phyloP scores from a whole-genome alignment of 495 filamentous ascomycete species.

The Podospora fimiseda region DNA sequence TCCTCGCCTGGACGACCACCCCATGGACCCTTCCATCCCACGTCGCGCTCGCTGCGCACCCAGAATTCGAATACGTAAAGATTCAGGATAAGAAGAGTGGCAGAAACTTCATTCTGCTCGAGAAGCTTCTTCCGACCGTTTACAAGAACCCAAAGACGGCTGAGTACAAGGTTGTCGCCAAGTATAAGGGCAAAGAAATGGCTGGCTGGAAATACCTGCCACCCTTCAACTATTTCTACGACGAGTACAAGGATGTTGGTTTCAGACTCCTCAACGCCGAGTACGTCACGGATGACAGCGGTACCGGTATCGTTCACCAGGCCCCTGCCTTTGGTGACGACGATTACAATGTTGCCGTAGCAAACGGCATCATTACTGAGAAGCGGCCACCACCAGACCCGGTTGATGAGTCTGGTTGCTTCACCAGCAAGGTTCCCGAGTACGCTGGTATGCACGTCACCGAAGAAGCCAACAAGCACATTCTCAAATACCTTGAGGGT shows the following conservation, averaged over 20 bases:
- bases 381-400: constrained; percentile 81
- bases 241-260: constrained; percentile 91
- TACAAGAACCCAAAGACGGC: constrained; percentile 98
- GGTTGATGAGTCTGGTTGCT: constrained; percentile 74
- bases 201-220: constrained; percentile 89
- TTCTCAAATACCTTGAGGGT: constrained; percentile 85
- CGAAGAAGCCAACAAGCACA: constrained; percentile 82
- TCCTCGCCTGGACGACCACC: constrained; percentile 92
- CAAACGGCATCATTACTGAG: constrained; percentile 70
- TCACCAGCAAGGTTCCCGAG: constrained; percentile 73
- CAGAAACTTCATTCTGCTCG: constrained; percentile 82
- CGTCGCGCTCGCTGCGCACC: constrained; percentile 71
- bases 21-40: constrained; percentile 94
- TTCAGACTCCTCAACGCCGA: constrained; percentile 81
- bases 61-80: constrained; percentile 91
- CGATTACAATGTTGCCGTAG: constrained; percentile 81
- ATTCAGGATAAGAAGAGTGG: constrained; percentile 74
- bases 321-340: constrained; percentile 94
- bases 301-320: constrained; percentile 94
- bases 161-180: constrained; percentile 81
- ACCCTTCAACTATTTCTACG: constrained; percentile 88
- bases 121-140: constrained; percentile 73
- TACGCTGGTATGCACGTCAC: constrained; percentile 86
- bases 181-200: constrained; percentile 81
- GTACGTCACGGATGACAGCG: constrained; percentile 89